Percentiles rank a stretch among this genome's conserved stretches.
These are phyloP conservation scores for Ceriops tagal DNA, from an alignment of 345 rosid species.

Conservation along the genomic window DNA sequence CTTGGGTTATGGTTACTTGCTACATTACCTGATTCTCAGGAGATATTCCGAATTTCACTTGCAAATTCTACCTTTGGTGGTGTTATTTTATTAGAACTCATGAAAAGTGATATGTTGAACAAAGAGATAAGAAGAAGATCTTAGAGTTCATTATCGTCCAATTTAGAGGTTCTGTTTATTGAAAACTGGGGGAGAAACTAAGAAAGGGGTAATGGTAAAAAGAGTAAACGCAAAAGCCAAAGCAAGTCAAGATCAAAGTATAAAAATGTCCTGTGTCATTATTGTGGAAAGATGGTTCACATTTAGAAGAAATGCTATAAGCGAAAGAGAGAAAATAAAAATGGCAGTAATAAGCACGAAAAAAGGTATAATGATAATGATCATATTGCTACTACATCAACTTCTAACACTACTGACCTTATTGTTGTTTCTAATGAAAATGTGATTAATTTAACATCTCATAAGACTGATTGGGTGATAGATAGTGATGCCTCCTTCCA, in stretches of 20 bases:
- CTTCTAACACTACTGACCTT: neutral
- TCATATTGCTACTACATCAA: neutral
- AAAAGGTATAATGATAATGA: neutral
- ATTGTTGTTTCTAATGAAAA: neutral
- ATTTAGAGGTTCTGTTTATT: neutral
- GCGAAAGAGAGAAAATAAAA: too few species aligned
- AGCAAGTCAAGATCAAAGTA: neutral
- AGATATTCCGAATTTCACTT: too few species aligned
- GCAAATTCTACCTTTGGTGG: too few species aligned
- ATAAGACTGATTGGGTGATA: neutral
- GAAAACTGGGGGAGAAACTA: neutral
- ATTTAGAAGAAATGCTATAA: neutral
- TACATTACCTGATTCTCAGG: too few species aligned
- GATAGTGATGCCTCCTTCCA: neutral
- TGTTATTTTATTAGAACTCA: too few species aligned
- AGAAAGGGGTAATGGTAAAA: neutral
- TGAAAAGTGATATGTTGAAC: too few species aligned
- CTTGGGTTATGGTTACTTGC: too few species aligned
- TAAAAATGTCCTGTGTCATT: neutral
- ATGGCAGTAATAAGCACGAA: neutral
- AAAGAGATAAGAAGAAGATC: too few species aligned
- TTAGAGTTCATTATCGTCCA: too few species aligned
- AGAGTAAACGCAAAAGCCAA: neutral
- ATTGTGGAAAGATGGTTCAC: neutral
- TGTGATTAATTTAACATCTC: neutral